phyloP scores from a whole-genome alignment of 1,284 basidiomycete species.

The Ceratobasidium papillatum region DNA sequence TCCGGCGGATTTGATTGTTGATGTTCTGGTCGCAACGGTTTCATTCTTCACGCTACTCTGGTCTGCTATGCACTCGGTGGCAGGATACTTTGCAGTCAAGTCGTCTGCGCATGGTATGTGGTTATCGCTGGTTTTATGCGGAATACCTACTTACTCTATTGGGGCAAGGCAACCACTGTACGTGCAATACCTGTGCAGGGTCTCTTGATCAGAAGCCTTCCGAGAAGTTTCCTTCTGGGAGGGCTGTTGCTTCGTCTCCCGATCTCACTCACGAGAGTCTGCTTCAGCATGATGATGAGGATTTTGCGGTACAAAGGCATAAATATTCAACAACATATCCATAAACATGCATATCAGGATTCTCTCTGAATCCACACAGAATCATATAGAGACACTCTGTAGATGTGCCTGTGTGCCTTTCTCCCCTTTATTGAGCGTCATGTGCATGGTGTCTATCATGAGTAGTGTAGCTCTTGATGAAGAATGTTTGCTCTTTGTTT shows the following conservation, averaged over 20 bases:
- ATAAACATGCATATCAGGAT: too few relatives aligned
- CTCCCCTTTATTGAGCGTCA: too few relatives aligned
- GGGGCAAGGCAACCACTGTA: not conserved
- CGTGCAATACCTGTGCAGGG: not conserved
- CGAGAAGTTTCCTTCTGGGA: not conserved
- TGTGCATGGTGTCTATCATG: too few relatives aligned
- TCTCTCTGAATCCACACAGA: too few relatives aligned
- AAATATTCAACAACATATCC: too few relatives aligned
- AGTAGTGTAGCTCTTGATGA: too few relatives aligned
- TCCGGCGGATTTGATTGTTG: not conserved
- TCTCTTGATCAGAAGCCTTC: not conserved
- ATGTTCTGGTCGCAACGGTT: slow-evolving; percentile 1
- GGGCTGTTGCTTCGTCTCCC: not conserved
- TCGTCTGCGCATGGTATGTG: not conserved
- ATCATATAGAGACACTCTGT: too few relatives aligned
- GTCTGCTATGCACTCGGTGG: not conserved
- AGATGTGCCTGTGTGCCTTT: too few relatives aligned
- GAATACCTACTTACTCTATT: not conserved
- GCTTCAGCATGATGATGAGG: not conserved
- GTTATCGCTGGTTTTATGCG: not conserved
- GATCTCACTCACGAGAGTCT: not conserved
- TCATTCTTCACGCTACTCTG: not conserved
- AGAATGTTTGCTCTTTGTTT: too few relatives aligned
- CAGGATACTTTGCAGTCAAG: slow-evolving; percentile 1
- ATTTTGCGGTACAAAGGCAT: too few relatives aligned